Conservation (phyloP, 495 filamentous ascomycete genomes). For the Penicillium nucicola region DNA sequence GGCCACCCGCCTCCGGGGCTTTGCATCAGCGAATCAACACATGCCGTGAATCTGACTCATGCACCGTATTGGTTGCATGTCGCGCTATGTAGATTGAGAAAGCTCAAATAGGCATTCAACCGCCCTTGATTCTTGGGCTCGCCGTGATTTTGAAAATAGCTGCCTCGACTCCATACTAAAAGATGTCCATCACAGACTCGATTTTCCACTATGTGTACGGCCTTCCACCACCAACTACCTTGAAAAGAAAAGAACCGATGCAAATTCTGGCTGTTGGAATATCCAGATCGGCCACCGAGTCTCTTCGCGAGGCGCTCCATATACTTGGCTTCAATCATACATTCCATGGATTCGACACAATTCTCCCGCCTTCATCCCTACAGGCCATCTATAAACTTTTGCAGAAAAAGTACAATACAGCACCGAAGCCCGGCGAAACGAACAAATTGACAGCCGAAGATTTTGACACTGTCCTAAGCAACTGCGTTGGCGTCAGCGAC, state of each 20-base stretch:
- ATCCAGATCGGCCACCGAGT: constrained; percentile 27
- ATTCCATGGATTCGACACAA: constrained; percentile 24
- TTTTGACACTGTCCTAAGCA: constrained; percentile 44
- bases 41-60: too few relatives aligned
- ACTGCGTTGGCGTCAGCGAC: constrained; percentile 52
- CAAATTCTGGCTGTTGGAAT: constrained; percentile 26
- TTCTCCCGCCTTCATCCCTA: constrained; percentile 13
- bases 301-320: constrained; percentile 24
- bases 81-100: too few relatives aligned
- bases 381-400: constrained; percentile 13
- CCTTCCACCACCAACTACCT: constrained; percentile 10
- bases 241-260: constrained; percentile 16
- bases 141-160: too few relatives aligned
- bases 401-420: constrained; percentile 18
- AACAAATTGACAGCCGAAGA: constrained; percentile 26
- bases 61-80: too few relatives aligned
- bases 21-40: too few relatives aligned
- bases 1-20: too few relatives aligned
- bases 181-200: not conserved
- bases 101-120: too few relatives aligned
- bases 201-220: constrained; percentile 12
- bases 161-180: too few relatives aligned
- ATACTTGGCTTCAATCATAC: constrained; percentile 20
- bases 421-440: not conserved
- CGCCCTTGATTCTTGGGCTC: too few relatives aligned